Conservation (phyloP, 164 flowering plant genomes). For the Vitis riparia region DNA sequence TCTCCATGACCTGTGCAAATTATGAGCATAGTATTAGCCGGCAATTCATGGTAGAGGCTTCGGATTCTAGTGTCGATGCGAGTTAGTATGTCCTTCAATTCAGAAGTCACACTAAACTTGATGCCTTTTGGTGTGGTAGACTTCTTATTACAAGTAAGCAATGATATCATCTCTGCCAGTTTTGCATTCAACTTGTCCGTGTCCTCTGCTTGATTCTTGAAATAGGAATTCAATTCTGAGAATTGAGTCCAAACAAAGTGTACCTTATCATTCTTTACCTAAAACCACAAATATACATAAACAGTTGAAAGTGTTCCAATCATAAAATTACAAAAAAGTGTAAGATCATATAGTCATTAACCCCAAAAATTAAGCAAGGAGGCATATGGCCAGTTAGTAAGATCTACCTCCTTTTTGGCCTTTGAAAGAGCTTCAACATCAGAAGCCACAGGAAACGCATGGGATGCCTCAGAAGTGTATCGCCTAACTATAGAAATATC, state of each 20-base stretch:
- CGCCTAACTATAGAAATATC: constrained; percentile 80
- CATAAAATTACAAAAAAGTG: not conserved
- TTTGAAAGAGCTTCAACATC: constrained; percentile 87
- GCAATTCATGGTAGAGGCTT: constrained; percentile 52
- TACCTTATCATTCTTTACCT: constrained; percentile 75
- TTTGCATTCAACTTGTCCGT: constrained; percentile 51
- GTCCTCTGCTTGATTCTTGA: constrained; percentile 68
- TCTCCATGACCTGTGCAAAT: constrained; percentile 97
- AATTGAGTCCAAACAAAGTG: constrained; percentile 92
- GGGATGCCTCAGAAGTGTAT: constrained; percentile 74
- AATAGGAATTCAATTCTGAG: constrained; percentile 77
- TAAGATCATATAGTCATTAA: not conserved
- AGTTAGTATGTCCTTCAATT: constrained; percentile 63
- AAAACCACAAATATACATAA: constrained; percentile 8
- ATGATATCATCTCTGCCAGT: constrained; percentile 82
- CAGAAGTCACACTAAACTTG: constrained; percentile 35
- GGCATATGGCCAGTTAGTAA: not conserved
- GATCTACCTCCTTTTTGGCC: constrained; percentile 78
- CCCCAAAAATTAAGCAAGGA: not conserved
- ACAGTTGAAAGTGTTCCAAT: not conserved
- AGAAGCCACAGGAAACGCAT: constrained; percentile 77
- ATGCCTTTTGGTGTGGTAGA: constrained; percentile 30
- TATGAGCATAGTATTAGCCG: constrained; percentile 80
- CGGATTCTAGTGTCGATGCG: constrained; percentile 58
- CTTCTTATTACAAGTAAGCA: constrained; percentile 71